Evolutionary conservation across 345 rosid species (phyloP).

Genomic region (Anacardium occidentale): DNA sequence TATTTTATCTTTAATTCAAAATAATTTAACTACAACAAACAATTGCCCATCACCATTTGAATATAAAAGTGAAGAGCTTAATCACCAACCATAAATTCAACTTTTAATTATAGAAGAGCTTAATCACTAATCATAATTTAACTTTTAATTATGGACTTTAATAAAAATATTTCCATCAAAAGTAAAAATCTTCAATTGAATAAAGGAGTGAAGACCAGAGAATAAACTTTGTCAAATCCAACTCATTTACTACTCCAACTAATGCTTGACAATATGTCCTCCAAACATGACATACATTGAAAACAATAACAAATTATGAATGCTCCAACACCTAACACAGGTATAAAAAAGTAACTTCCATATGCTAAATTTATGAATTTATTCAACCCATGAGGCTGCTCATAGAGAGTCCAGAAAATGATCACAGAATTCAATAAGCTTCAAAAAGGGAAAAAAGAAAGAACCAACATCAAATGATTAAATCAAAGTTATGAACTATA

Average conservation of each 20-base stretch:
- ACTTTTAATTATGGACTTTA: no score
- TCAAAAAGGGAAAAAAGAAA: constrained; percentile 16
- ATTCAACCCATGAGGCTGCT: constrained; percentile 30
- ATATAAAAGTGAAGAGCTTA: no score
- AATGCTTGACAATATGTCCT: constrained; percentile 27
- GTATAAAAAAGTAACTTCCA: neutral
- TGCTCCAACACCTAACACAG: constrained; percentile 2
- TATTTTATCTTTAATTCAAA: no score
- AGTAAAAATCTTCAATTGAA: neutral
- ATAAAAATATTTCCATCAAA: no score
- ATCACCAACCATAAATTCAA: no score
- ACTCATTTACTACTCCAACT: constrained; percentile 23
- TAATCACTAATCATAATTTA: no score
- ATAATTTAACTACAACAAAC: no score
- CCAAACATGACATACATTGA: constrained; percentile 5
- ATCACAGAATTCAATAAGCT: constrained; percentile 32
- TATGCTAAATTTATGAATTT: constrained; percentile 14
- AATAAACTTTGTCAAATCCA: constrained; percentile 12
- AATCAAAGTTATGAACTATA: constrained; percentile 39
- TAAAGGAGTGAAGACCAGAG: neutral
- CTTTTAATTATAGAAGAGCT: no score
- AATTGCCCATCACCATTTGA: no score
- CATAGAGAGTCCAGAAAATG: constrained; percentile 22
- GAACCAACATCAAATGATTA: constrained; percentile 28
- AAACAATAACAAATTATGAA: neutral